These are phyloP conservation scores for Glebionis coronaria DNA, from an alignment of 129 eudicot genomes.

Conservation along the genomic window DNA sequence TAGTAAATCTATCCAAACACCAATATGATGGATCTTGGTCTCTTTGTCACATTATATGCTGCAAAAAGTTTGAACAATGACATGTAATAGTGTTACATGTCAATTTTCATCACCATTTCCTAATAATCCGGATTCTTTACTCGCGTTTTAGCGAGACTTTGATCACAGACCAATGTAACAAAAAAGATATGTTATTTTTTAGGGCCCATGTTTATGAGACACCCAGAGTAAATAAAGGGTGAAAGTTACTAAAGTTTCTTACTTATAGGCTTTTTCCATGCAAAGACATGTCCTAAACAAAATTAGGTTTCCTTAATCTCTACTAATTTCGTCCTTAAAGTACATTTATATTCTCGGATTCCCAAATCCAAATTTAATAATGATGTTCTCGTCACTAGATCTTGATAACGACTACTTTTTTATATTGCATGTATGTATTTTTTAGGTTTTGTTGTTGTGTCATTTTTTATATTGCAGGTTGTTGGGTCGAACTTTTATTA, in stretches of 20 bases:
- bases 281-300: no score
- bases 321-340: neutral
- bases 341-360: no score
- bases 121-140: neutral
- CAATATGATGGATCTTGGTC: neutral
- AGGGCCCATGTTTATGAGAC: neutral
- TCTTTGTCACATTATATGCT: conserved; percentile 9
- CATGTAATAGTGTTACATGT: conserved; percentile 18
- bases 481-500: conserved; percentile 14
- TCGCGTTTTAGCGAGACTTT: neutral
- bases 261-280: neutral
- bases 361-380: no score
- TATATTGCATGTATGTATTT: no score
- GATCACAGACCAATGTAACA: neutral
- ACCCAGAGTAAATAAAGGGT: neutral
- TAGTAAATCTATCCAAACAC: neutral
- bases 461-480: conserved; percentile 1
- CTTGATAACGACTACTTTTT: no score
- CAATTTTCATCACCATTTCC: neutral
- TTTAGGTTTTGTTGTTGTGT: neutral
- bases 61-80: conserved; percentile 9
- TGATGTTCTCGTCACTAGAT: no score
- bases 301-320: no score
- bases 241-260: neutral
- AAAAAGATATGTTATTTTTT: neutral